Evolutionary conservation across 2,329 filamentous ascomycete species (phyloP).

Genomic region (Cadophora sp.): DNA sequence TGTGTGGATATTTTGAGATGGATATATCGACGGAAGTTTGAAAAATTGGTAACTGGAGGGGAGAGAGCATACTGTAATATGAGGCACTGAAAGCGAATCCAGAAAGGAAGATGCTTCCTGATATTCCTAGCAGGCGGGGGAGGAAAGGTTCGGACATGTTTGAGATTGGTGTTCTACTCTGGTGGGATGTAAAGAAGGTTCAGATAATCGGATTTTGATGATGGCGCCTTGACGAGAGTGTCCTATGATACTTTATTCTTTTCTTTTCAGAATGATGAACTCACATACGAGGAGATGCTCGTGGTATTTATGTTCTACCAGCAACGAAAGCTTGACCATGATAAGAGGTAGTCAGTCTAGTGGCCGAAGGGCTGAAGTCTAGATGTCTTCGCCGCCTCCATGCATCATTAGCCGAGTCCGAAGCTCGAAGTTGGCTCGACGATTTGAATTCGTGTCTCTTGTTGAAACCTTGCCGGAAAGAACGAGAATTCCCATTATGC

Average conservation of each 20-base stretch:
- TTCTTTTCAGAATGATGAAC: too few species aligned
- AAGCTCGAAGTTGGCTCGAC: too few species aligned
- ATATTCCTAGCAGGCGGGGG: not conserved
- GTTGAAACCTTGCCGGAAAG: too few species aligned
- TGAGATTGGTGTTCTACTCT: not conserved
- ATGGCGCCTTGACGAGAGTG: too few species aligned
- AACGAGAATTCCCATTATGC: not conserved
- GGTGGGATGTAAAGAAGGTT: too few species aligned
- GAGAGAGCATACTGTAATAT: not conserved
- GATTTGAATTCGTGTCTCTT: too few species aligned
- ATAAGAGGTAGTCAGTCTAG: not conserved
- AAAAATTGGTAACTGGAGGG: not conserved
- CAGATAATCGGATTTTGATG: too few species aligned
- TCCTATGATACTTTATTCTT: too few species aligned
- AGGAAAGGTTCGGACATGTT: not conserved
- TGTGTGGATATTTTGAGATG: not conserved
- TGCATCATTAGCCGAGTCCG: too few species aligned
- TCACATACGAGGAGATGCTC: too few species aligned
- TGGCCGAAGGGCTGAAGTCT: not conserved
- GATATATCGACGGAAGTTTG: not conserved
- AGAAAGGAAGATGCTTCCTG: not conserved
- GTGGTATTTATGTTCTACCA: not conserved
- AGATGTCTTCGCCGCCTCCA: not conserved
- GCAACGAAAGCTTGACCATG: not conserved
- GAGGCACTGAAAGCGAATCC: slow-evolving; percentile 1